Percentiles rank a stretch among this genome's conserved stretches.
phyloP scores from a whole-genome alignment of 805 yeast species.

The Wickerhamiella lipophila region DNA sequence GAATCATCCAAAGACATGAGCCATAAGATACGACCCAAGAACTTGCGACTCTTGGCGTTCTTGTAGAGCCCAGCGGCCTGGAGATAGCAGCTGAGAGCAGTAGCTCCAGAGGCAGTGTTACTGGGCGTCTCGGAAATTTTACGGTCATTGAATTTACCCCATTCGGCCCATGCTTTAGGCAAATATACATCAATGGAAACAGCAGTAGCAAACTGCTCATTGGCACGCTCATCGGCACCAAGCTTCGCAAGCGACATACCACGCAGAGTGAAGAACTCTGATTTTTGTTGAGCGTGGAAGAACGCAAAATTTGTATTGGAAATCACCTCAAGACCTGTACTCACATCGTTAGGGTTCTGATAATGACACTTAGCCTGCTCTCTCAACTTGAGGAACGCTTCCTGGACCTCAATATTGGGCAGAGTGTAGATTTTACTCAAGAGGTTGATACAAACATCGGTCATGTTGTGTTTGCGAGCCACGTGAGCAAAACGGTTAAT shows the following conservation, averaged over 20 bases:
- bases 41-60: constrained; percentile 76
- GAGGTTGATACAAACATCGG: constrained; percentile 90
- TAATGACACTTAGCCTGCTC: constrained; percentile 98
- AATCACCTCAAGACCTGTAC: constrained; percentile 92
- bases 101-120: constrained; percentile 74
- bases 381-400: constrained; percentile 85
- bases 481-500: constrained; percentile 97
- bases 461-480: constrained; percentile 91
- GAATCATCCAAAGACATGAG: constrained; percentile 81
- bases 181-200: constrained; percentile 88
- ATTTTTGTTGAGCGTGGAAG: constrained; percentile 95
- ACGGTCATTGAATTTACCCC: constrained; percentile 93
- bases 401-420: constrained; percentile 97
- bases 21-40: constrained; percentile 87
- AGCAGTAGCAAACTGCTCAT: constrained; percentile 95
- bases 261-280: constrained; percentile 92
- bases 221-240: constrained; percentile 86
- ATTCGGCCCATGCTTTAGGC: constrained; percentile 99
- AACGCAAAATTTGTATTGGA: constrained; percentile 91
- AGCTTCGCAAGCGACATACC: constrained; percentile 95
- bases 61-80: constrained; percentile 97
- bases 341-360: constrained; percentile 77
- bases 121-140: constrained; percentile 72
- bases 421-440: constrained; percentile 85
- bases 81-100: constrained; percentile 88